Conservation (phyloP, 768 basidiomycete species). For the Leucocoprinus birnbaumii region DNA sequence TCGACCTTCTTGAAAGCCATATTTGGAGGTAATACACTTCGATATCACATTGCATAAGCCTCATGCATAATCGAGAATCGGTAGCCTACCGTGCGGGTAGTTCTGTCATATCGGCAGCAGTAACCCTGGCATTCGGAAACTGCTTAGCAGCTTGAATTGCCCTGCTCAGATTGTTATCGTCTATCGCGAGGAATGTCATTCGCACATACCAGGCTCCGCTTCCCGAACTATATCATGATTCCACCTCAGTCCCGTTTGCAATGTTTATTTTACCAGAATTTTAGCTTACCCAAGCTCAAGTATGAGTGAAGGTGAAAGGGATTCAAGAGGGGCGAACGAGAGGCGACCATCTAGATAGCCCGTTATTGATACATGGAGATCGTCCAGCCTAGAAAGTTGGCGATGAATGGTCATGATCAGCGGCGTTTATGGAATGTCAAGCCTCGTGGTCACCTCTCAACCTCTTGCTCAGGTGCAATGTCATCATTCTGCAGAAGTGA, state of each 20-base stretch:
- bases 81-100: neutral
- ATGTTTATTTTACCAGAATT: neutral
- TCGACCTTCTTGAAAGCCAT: neutral
- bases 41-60: no score
- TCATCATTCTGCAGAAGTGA: neutral
- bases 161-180: neutral
- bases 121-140: neutral
- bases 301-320: neutral
- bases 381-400: neutral
- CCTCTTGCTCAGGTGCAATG: neutral
- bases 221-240: neutral
- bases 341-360: neutral
- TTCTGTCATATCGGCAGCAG: neutral
- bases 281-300: neutral
- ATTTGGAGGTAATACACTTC: neutral
- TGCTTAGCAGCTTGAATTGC: neutral
- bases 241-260: neutral
- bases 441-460: neutral
- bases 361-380: neutral
- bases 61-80: neutral
- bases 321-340: neutral
- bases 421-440: no score
- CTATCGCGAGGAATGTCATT: neutral
- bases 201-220: neutral
- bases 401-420: neutral